A percentile compares a stretch with the other conserved stretches of the same genome.
These are phyloP conservation scores for Paulownia fortunei DNA, from an alignment of 257 asterid species.

Conservation along the genomic window DNA sequence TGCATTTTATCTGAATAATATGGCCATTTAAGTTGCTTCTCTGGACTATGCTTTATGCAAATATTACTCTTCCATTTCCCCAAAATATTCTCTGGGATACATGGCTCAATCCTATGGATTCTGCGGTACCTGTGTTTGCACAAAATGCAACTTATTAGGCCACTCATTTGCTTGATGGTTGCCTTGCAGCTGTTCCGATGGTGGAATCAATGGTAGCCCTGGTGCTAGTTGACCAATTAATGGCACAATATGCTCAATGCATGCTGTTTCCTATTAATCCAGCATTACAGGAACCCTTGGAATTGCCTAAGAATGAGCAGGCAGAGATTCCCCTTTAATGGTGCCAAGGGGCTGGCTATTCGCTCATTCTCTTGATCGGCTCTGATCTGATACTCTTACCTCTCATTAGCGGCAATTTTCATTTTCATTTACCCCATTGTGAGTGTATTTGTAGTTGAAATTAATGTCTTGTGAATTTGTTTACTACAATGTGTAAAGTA, in stretches of 20 bases:
- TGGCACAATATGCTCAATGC: slow-evolving; percentile 94
- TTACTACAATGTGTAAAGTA: background rate
- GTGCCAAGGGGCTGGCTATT: background rate
- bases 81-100: background rate
- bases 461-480: slow-evolving; percentile 3
- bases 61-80: too few species aligned
- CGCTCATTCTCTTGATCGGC: background rate
- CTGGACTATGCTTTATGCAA: background rate
- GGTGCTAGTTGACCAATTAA: slow-evolving; percentile 88
- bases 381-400: background rate
- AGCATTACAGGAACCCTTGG: slow-evolving; percentile 75
- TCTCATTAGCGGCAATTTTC: background rate
- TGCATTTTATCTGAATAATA: slow-evolving; percentile 19
- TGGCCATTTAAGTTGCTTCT: slow-evolving; percentile 10
- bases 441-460: background rate
- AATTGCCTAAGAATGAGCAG: slow-evolving; percentile 39
- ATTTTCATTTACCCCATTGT: background rate
- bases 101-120: background rate
- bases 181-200: slow-evolving; percentile 91
- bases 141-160: background rate
- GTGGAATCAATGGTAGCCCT: slow-evolving; percentile 97
- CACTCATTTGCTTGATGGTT: slow-evolving; percentile 29
- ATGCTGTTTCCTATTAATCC: slow-evolving; percentile 85
- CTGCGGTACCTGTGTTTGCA: background rate
- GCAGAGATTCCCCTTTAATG: slow-evolving; percentile 52